These are phyloP conservation scores for cucumber (Cucumis sativus) DNA, from an alignment of 306 rosid genomes.

Conservation along the genomic window Cucumber_9930_V3 NC_026657.2:34316001-34316500, in stretches of 20 bases:
- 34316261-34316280: not conserved
- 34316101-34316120: not conserved
- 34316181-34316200: not conserved
- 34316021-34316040: conserved; percentile 28
- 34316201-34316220: not conserved
- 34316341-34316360: no score
- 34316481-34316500: no score
- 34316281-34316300: not conserved
- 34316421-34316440: no score
- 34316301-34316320: not conserved
- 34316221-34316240: not conserved
- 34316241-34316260: not conserved
- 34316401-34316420: no score
- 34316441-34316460: no score
- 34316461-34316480: no score
- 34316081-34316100: not conserved
- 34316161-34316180: not conserved
- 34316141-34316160: not conserved
- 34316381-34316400: no score
- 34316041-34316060: conserved; percentile 35
- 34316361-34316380: no score
- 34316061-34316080: conserved; percentile 10
- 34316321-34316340: not conserved
- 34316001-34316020: conserved; percentile 31
- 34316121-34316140: not conserved